phyloP scores from a whole-genome alignment of 495 filamentous ascomycete genomes.

The Hypoxylon cercidicola region DNA sequence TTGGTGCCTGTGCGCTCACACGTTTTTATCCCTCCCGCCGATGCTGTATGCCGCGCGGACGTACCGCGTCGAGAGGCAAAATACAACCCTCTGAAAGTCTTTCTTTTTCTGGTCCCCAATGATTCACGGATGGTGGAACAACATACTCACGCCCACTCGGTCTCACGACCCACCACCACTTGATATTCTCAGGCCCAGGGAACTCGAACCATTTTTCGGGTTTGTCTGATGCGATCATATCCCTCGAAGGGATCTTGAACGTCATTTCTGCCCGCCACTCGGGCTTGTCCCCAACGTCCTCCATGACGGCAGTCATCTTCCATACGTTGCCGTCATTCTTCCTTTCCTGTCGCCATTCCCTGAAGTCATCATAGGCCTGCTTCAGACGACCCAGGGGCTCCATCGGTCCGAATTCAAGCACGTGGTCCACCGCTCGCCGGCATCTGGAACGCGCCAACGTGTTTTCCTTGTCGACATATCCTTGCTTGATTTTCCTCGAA shows the following conservation, averaged over 20 bases:
- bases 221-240: neutral
- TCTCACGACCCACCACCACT: slow-evolving; percentile 6
- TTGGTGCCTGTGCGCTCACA: too few species aligned
- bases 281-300: slow-evolving; percentile 11
- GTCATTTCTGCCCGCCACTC: slow-evolving; percentile 24
- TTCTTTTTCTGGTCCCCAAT: neutral
- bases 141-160: neutral
- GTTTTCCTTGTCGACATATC: neutral
- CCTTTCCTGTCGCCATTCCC: neutral
- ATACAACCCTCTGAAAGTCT: too few species aligned
- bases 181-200: slow-evolving; percentile 21
- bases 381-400: neutral
- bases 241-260: slow-evolving; percentile 1
- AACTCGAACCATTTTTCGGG: slow-evolving; percentile 13
- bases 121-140: neutral
- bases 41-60: too few species aligned
- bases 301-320: slow-evolving; percentile 14
- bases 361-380: neutral
- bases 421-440: neutral
- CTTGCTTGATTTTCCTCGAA: neutral
- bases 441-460: neutral
- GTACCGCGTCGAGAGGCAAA: too few species aligned
- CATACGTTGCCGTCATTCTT: slow-evolving; percentile 8
- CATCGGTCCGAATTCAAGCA: neutral
- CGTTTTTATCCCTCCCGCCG: too few species aligned